Evolutionary conservation across 129 eudicot species (phyloP), one percentile per base, ranked within the genome.

Genomic region (Heracleum sosnowskyi): DNA sequence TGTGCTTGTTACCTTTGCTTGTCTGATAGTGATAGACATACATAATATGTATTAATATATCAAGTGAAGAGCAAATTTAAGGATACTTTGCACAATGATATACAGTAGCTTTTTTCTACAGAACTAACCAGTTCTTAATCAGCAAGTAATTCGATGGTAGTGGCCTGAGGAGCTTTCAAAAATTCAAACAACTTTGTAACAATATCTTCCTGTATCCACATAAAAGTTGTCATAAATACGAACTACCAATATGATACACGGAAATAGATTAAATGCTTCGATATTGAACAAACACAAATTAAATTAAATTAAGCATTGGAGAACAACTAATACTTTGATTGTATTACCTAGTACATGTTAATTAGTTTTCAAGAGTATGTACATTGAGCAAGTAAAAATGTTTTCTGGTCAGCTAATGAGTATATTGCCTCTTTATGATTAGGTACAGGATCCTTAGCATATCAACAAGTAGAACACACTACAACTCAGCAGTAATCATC

Each of bases 41-140:
- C 73, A 82, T 28, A 57, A 36, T 18, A 7, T 29, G 37, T 18
- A 85, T 68, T 11, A 24, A 60, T 31, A 62, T 40, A 39, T 1
- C 33, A 77, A 4, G 40, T 9, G 28, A 20, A 40, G 4, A 41
- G 60, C 44, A 35, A 57, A 41, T 36, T 18, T 9, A 8, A 12
- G 55, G 4, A 35, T 8, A 31, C 28, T 26, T 40, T 9, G 75
- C 69, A 53, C 22, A 22, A 69, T 4, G 33, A 37, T 22, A 37
- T 24, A 1, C 39, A n/a, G n/a, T n/a, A 71, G 26, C 75, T 37
- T 16, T n/a, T 2, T 26, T 29, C 44, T 11, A 42, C 4, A 69
- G 69, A 68, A 62, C 45, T 69, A 62, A 92, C 99, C 99, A 85
- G 96, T 11, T 96, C 97, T 78, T 92, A 87, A 62, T 92, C 99